Evolutionary conservation across 31 red algal genomes (phyloP).

Genomic region (Porphyra umbilicalis): DNA sequence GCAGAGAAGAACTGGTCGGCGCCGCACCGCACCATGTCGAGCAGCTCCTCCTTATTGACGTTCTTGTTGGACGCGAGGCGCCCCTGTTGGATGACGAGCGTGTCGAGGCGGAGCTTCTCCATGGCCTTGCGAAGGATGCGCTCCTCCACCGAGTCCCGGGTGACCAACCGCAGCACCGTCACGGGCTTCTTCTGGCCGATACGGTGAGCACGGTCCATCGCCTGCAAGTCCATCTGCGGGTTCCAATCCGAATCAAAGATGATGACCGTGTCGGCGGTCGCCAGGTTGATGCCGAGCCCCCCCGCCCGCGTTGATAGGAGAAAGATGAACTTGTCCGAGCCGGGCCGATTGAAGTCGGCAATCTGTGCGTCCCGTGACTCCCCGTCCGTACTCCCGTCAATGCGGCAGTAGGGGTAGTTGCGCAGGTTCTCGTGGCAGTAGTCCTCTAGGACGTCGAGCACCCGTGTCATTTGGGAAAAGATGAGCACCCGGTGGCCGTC

Average conservation of each 20-base stretch:
- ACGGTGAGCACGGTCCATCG: conserved; percentile 99
- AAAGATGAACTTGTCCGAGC: conserved; percentile 97
- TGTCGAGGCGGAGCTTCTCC: conserved; percentile 93
- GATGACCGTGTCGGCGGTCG: conserved; percentile 97
- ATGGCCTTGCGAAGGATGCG: conserved; percentile 90
- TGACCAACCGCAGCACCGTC: conserved; percentile 93
- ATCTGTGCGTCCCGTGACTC: conserved; percentile 95
- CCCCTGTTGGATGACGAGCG: conserved; percentile 98
- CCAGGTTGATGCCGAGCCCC: conserved; percentile 99
- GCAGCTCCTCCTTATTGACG: conserved; percentile 79
- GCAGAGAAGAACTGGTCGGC: conserved; percentile 97
- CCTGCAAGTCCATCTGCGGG: conserved; percentile 98
- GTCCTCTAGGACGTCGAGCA: conserved; percentile 98
- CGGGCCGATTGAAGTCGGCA: conserved; percentile 89
- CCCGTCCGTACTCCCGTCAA: conserved; percentile 96
- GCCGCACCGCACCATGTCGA: conserved; percentile 99
- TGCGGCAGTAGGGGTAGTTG: conserved; percentile 89
- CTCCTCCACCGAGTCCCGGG: conserved; percentile 93
- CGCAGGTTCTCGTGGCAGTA: conserved; percentile 85
- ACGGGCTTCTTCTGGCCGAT: conserved; percentile 98
- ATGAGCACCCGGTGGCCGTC: conserved; percentile 91
- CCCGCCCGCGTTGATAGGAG: conserved; percentile 95
- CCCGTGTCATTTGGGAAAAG: conserved; percentile 99
- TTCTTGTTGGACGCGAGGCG: conserved; percentile 86
- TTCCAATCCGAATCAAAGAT: conserved; percentile 99